Evolutionary conservation across 2,329 filamentous ascomycete genomes (phyloP).

Genomic region (Cryphonectria parasitica): DNA sequence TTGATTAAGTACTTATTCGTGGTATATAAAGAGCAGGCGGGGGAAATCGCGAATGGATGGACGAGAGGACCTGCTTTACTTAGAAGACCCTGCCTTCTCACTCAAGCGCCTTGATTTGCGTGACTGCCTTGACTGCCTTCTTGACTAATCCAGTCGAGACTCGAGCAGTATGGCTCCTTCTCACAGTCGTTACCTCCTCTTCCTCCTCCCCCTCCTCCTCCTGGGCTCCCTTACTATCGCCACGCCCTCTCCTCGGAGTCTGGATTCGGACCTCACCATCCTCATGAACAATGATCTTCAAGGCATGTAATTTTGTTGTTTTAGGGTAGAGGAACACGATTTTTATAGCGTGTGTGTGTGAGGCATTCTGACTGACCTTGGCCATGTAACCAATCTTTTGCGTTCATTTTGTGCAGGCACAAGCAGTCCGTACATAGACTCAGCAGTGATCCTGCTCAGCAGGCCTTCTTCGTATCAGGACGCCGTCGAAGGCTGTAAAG

Average conservation of each 20-base stretch:
- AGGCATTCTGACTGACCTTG: background rate
- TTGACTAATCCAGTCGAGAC: too few species aligned
- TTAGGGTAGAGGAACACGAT: too few species aligned
- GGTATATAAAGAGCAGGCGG: background rate
- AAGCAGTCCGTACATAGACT: slow-evolving; percentile 38
- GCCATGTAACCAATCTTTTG: background rate
- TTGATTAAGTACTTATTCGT: background rate
- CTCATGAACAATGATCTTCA: slow-evolving; percentile 47
- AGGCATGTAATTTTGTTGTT: slow-evolving; percentile 34
- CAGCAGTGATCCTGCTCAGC: slow-evolving; percentile 43
- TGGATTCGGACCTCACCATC: slow-evolving; percentile 44
- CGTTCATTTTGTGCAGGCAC: slow-evolving; percentile 35
- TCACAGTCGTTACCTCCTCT: slow-evolving; percentile 19
- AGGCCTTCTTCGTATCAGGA: slow-evolving; percentile 33
- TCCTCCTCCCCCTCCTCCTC: slow-evolving; percentile 25
- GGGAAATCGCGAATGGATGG: background rate
- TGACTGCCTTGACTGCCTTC: background rate
- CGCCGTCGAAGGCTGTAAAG: slow-evolving; percentile 39
- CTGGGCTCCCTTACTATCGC: slow-evolving; percentile 32
- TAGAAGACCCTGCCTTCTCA: background rate
- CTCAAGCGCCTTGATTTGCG: too few species aligned
- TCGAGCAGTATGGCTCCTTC: slow-evolving; percentile 26
- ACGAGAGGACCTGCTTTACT: background rate
- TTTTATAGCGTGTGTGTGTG: background rate
- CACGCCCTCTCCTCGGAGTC: slow-evolving; percentile 40